Evolutionary conservation across 148 eudicot species (phyloP).

Genomic region (Agrostemma githago): DNA sequence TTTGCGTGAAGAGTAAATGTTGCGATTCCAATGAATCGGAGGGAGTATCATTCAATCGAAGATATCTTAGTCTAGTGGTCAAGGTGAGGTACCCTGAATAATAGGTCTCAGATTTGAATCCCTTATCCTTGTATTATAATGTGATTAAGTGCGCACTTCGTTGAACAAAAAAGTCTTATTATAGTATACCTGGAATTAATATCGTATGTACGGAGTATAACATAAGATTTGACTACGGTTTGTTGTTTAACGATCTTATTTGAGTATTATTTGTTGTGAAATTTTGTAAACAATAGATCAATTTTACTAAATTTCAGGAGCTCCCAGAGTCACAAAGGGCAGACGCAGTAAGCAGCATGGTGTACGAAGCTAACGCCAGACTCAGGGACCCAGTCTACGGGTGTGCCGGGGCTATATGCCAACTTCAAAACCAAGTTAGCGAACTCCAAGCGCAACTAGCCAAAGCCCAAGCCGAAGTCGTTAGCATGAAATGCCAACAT

Average conservation of each 20-base stretch:
- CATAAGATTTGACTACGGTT: not conserved
- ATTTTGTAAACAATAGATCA: too few relatives aligned
- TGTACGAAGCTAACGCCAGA: constrained; percentile 52
- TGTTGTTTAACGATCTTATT: not conserved
- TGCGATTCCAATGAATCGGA: too few relatives aligned
- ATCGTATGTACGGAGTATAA: not conserved
- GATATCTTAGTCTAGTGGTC: too few relatives aligned
- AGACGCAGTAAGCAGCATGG: constrained; percentile 67
- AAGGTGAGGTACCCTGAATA: too few relatives aligned
- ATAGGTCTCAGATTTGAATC: too few relatives aligned
- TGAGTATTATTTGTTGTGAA: not conserved
- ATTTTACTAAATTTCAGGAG: constrained; percentile 26
- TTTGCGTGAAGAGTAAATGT: too few relatives aligned
- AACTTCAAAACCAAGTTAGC: constrained; percentile 48
- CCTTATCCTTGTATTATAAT: too few relatives aligned
- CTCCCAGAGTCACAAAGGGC: constrained; percentile 49
- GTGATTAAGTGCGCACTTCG: too few relatives aligned
- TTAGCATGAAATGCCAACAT: constrained; percentile 40
- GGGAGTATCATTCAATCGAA: too few relatives aligned
- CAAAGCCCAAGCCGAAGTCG: constrained; percentile 41
- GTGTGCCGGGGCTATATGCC: constrained; percentile 45
- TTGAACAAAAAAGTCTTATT: too few relatives aligned
- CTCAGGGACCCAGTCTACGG: constrained; percentile 54
- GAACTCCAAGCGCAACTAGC: constrained; percentile 56
- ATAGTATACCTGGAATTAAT: too few relatives aligned